These are phyloP conservation scores for Tetrapisispora iriomotensis DNA, from an alignment of 805 yeast genomes.

Conservation along the genomic window DNA sequence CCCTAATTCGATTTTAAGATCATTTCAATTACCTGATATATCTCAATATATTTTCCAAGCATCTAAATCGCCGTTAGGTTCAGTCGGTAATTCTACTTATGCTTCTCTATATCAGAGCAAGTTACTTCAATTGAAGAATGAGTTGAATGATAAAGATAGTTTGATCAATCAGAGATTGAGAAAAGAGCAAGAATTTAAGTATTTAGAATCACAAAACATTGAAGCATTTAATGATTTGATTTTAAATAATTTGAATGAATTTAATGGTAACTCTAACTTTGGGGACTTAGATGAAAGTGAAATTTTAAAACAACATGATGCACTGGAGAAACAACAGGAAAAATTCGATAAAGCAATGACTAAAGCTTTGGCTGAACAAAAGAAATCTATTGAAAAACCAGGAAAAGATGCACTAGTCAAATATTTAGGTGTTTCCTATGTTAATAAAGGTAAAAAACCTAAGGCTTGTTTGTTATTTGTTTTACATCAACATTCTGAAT, in stretches of 20 bases:
- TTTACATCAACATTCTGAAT: constrained; percentile 36
- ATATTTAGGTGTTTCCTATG: constrained; percentile 12
- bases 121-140: not conserved
- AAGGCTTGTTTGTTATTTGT: constrained; percentile 38
- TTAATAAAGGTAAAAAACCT: constrained; percentile 11
- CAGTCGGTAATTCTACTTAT: no score
- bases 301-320: not conserved
- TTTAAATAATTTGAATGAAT: not conserved
- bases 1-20: no score
- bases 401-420: constrained; percentile 6
- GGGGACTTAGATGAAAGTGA: not conserved
- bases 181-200: constrained; percentile 2
- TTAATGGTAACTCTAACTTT: not conserved
- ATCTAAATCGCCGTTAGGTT: not conserved
- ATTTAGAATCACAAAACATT: constrained; percentile 1
- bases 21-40: not conserved
- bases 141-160: not conserved
- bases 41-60: constrained; percentile 2
- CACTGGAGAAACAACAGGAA: not conserved
- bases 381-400: constrained; percentile 3
- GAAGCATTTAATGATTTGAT: constrained; percentile 1
- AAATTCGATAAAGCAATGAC: not conserved
- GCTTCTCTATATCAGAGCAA: not conserved
- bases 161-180: constrained; percentile 1
- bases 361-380: constrained; percentile 1